Evolutionary conservation across 2,329 filamentous ascomycete species (phyloP).

Genomic region (Aspergillus floridensis): DNA sequence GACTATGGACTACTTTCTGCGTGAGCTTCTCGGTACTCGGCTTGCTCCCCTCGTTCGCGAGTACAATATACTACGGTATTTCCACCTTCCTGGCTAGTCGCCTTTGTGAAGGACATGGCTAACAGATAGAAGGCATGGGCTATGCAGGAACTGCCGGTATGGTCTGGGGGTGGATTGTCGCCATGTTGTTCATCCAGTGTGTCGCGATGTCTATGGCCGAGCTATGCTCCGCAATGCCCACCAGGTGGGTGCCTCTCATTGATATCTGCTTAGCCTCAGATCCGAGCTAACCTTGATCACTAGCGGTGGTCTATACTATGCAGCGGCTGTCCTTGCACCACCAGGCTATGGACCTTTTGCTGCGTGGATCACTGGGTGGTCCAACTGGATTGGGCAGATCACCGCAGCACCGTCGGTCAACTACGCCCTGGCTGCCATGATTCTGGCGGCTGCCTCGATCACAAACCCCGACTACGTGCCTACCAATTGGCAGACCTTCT

Average conservation of each 20-base stretch:
- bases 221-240: constrained; percentile 71
- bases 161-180: constrained; percentile 74
- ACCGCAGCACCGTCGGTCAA: constrained; percentile 66
- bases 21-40: constrained; percentile 72
- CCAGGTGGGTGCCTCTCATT: constrained; percentile 43
- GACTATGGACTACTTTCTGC: constrained; percentile 70
- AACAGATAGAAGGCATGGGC: constrained; percentile 41
- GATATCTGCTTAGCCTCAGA: background rate
- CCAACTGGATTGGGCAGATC: constrained; percentile 67
- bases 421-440: constrained; percentile 67
- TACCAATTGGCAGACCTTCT: constrained; percentile 64
- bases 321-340: constrained; percentile 67
- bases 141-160: constrained; percentile 61
- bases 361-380: constrained; percentile 69
- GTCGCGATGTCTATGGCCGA: constrained; percentile 69
- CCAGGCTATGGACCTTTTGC: constrained; percentile 64
- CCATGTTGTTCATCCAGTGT: constrained; percentile 69
- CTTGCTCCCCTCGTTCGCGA: constrained; percentile 68
- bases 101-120: constrained; percentile 2
- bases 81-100: background rate
- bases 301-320: constrained; percentile 70
- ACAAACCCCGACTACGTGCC: constrained; percentile 64
- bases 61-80: constrained; percentile 69
- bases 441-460: constrained; percentile 68
- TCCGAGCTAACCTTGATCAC: background rate